These are phyloP conservation scores for Periconia macrospinosa DNA, from an alignment of 2,329 filamentous ascomycete genomes.

Conservation along the genomic window DNA sequence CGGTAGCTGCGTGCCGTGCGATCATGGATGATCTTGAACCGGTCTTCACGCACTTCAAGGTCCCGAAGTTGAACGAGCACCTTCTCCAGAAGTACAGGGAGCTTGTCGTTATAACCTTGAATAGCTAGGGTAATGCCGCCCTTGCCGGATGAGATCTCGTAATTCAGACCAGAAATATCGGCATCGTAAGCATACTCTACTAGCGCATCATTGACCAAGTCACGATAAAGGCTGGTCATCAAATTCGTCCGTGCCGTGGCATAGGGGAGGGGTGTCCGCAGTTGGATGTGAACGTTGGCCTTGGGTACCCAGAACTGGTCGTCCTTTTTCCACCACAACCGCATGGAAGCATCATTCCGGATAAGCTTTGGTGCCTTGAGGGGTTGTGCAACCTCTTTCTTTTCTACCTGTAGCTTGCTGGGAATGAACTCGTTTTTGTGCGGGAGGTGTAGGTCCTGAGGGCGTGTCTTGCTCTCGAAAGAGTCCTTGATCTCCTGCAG, in stretches of 20 bases:
- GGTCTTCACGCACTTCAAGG: conserved; percentile 78
- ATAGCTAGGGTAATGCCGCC: conserved; percentile 78
- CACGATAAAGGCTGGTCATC: conserved; percentile 78
- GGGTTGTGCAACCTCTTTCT: conserved; percentile 81
- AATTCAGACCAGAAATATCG: conserved; percentile 85
- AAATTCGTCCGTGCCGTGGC: conserved; percentile 77
- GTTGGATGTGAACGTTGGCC: conserved; percentile 79
- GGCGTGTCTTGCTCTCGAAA: conserved; percentile 61
- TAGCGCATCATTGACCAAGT: conserved; percentile 83
- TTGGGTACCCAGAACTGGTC: conserved; percentile 98
- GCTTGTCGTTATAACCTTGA: conserved; percentile 94
- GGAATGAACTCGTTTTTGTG: conserved; percentile 96
- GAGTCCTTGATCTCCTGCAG: conserved; percentile 70
- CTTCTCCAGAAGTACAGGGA: conserved; percentile 86
- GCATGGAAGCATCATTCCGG: conserved; percentile 76
- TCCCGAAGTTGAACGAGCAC: conserved; percentile 83
- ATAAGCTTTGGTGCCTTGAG: conserved; percentile 76
- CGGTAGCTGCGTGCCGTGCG: conserved; percentile 73
- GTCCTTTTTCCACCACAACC: conserved; percentile 98
- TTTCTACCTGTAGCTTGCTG: conserved; percentile 88
- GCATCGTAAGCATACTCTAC: conserved; percentile 96
- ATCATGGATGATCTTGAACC: conserved; percentile 91
- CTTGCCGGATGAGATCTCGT: conserved; percentile 72
- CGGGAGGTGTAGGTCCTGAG: conserved; percentile 77
- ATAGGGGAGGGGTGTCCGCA: conserved; percentile 78